These are phyloP conservation scores for Dothistroma pini DNA, from an alignment of 2,329 filamentous ascomycete genomes.

Conservation along the genomic window DNA sequence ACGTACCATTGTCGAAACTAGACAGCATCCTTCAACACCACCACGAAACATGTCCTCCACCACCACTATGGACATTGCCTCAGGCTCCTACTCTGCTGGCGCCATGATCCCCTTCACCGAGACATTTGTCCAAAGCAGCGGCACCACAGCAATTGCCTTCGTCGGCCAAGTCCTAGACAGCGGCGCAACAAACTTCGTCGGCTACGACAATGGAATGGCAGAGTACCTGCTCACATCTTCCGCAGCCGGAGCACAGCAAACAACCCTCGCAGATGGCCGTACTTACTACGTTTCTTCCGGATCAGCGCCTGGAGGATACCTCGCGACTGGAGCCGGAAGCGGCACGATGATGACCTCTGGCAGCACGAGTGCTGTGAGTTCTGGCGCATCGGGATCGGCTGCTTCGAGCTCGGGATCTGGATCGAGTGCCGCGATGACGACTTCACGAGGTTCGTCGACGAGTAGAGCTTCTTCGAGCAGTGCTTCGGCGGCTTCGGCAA, in stretches of 20 bases:
- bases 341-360: background rate
- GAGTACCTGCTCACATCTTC: conserved; percentile 13
- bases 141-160: conserved; percentile 10
- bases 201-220: conserved; percentile 11
- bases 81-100: conserved; percentile 1
- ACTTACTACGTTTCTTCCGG: conserved; percentile 13
- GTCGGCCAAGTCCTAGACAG: conserved; percentile 16
- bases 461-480: background rate
- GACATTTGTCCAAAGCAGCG: conserved; percentile 8
- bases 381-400: background rate
- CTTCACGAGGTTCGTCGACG: background rate
- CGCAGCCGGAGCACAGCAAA: conserved; percentile 1
- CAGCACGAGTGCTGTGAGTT: background rate
- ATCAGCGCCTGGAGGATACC: conserved; percentile 7
- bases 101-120: conserved; percentile 29
- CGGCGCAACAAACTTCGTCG: conserved; percentile 16
- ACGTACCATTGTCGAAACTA: background rate
- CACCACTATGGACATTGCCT: background rate
- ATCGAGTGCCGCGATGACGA: background rate
- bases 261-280: conserved; percentile 10
- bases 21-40: background rate
- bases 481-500: background rate
- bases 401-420: background rate
- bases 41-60: conserved; percentile 5
- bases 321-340: background rate